Conservation (phyloP, 2,329 filamentous ascomycete genomes). For the Aspergillus sp. region DNA sequence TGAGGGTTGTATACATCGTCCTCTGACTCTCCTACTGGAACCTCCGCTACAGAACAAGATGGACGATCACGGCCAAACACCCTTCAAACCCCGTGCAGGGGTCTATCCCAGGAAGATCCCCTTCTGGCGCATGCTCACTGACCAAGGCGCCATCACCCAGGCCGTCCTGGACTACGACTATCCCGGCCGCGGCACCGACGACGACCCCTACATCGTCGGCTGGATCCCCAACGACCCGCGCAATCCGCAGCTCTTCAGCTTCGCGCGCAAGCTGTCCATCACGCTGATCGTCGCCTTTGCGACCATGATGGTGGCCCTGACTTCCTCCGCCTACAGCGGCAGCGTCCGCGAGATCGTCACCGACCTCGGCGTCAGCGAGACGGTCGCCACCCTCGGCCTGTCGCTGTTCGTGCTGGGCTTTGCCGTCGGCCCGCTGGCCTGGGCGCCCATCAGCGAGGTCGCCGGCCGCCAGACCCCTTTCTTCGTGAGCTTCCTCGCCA, state of each 20-base stretch:
- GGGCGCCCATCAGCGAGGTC: not conserved
- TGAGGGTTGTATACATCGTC: too few species aligned
- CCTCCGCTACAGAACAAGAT: not conserved
- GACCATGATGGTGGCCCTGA: not conserved
- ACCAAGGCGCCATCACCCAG: not conserved
- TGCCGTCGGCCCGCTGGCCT: not conserved
- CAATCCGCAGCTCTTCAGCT: not conserved
- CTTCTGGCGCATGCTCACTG: not conserved
- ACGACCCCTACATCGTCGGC: not conserved
- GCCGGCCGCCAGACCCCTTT: not conserved
- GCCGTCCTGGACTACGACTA: not conserved
- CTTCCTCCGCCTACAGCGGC: conserved; percentile 1
- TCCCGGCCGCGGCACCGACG: not conserved
- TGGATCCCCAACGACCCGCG: not conserved
- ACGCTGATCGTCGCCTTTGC: not conserved
- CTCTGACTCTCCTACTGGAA: too few species aligned
- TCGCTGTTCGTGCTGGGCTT: conserved; percentile 1
- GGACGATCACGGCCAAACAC: not conserved
- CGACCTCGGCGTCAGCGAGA: not conserved
- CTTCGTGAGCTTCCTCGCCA: not conserved
- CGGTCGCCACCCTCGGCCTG: not conserved
- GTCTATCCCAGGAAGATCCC: not conserved
- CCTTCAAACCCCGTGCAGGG: not conserved
- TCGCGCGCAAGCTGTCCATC: not conserved
- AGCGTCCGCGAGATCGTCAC: not conserved